Evolutionary conservation across 208 protist species (phyloP), one percentile per base, ranked within the genome.

Genomic region (Phytomonas francai): DNA sequence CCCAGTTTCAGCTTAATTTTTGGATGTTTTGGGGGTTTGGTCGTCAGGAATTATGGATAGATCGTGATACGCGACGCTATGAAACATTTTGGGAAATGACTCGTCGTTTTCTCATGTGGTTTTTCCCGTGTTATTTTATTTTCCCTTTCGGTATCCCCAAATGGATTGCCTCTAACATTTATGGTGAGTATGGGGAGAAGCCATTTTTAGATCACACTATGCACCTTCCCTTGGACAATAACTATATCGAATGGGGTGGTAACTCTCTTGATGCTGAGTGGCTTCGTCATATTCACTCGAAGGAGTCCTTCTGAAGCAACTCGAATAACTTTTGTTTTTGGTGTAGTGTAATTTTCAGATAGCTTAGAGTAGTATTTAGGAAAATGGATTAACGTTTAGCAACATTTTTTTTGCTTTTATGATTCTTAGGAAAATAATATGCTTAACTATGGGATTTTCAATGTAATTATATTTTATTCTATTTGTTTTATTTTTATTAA

Each of bases 11-110:
- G 30, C 70, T 92, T 56, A 94, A 90, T 68, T 91, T 94, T 65
- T 94, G 89, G 87, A 92, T 92, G 89, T 86, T 87, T 61, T 94
- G 87, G 83, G 89, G 89, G 31, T 94, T 76, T 73, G 87, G 86
- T 28, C 80, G 89, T 8, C 86, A 94, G 64, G 89, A 94, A 65
- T 70, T 94, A 30, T 94, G 89, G 87, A 80, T 94, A 61, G 89
- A 94, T 74, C 67, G 80, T 33, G 84, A 92, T 64, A 87, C 73
- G 16, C 79, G 89, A 67, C 85, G 86, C 25, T 94, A 94, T 69
- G 83, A 94, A 74, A 94, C 89, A 32, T 90, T 85, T 0, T 94
- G 89, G 86, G 82, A 94, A 65, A 91, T 92, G 85, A 60, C 92
- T 45, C 82, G 89, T 8, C 76, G 85, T 28, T 69, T 92, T 8